phyloP scores from a whole-genome alignment of 306 rosid genomes.

The Glycine tomentella region DNA sequence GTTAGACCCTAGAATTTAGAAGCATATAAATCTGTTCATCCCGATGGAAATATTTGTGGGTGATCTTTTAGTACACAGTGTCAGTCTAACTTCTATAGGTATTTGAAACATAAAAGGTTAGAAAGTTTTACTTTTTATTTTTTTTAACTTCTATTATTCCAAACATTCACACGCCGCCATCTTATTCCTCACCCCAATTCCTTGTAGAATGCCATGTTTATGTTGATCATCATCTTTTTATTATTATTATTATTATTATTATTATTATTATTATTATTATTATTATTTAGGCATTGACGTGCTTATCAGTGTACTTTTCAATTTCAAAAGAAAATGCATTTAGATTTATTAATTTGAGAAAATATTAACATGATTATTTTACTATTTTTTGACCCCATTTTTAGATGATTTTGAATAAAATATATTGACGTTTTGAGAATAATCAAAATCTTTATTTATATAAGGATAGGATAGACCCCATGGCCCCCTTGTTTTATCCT shows the following conservation, averaged over 20 bases:
- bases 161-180: not conserved
- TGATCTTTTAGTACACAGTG: no score
- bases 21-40: not conserved
- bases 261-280: no score
- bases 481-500: no score
- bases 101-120: not conserved
- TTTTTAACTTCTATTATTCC: not conserved
- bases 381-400: no score
- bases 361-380: not conserved
- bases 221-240: not conserved
- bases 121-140: not conserved
- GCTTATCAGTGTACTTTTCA: not conserved
- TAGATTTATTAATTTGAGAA: not conserved
- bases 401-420: no score
- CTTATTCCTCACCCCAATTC: not conserved
- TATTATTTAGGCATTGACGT: not conserved
- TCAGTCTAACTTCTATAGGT: not conserved
- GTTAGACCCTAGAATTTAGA: no score
- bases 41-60: not conserved
- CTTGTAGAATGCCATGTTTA: not conserved
- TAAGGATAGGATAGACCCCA: no score
- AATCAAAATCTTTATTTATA: no score
- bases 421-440: no score
- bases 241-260: no score
- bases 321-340: not conserved